Conservation (phyloP, 2,329 filamentous ascomycete genomes). For the Sporothrix luriei region DNA sequence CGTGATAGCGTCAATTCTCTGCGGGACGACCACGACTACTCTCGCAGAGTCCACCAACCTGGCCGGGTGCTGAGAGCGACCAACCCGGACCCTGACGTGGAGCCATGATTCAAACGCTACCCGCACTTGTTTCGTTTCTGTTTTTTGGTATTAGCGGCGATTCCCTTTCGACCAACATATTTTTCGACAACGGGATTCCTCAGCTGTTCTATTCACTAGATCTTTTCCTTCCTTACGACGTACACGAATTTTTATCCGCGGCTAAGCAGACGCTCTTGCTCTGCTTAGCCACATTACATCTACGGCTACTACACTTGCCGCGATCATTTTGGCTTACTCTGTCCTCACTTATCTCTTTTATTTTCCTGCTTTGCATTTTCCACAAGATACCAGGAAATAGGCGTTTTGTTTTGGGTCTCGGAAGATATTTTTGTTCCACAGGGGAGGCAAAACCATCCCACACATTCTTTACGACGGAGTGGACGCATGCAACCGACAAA, state of each 20-base stretch:
- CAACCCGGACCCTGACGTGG: constrained; percentile 59
- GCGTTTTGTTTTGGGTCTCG: constrained; percentile 43
- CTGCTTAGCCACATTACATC: constrained; percentile 30
- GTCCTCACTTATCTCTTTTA: constrained; percentile 28
- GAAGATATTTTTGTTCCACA: background rate
- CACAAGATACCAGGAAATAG: constrained; percentile 49
- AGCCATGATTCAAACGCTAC: background rate
- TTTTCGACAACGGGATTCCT: constrained; percentile 13
- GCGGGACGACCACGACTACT: constrained; percentile 67
- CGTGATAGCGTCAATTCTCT: constrained; percentile 66
- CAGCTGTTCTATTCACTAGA: background rate
- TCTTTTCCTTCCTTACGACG: constrained; percentile 40
- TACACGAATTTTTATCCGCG: constrained; percentile 40
- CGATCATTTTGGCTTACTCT: constrained; percentile 35
- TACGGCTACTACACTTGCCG: constrained; percentile 27
- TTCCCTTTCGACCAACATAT: constrained; percentile 4
- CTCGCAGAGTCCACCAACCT: constrained; percentile 58
- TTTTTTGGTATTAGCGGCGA: no score
- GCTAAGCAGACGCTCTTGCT: background rate
- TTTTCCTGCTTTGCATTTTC: constrained; percentile 43
- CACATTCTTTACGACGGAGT: constrained; percentile 14
- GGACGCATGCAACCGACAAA: constrained; percentile 1
- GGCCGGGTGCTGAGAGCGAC: constrained; percentile 61
- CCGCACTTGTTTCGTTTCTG: constrained; percentile 15
- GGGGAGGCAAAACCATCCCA: background rate